phyloP scores from a whole-genome alignment of 176 grass and related monocot genomes.

The Urochloa ruziziensis region DNA sequence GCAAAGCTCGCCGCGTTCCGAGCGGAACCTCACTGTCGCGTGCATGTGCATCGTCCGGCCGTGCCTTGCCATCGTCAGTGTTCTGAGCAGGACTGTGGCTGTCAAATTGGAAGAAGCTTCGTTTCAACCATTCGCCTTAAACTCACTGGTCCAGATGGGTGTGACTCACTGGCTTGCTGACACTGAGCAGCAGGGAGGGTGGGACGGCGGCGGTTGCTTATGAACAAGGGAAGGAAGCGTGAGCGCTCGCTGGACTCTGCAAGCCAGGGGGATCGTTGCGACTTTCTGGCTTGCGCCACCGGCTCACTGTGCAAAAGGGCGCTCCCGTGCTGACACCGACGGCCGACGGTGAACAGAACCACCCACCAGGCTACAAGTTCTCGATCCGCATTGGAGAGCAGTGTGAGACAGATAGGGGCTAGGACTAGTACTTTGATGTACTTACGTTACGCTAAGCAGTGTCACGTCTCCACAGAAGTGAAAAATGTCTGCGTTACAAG shows the following conservation, averaged over 20 bases:
- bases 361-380: neutral
- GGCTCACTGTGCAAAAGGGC: neutral
- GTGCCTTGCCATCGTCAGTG: too few species aligned
- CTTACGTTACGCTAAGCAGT: too few species aligned
- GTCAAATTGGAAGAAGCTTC: neutral
- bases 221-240: slow-evolving; percentile 37
- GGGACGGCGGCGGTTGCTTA: slow-evolving; percentile 41
- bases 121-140: neutral
- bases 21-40: neutral
- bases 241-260: slow-evolving; percentile 19
- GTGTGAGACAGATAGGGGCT: too few species aligned
- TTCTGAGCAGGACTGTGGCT: neutral
- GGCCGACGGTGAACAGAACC: neutral
- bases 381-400: too few species aligned
- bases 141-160: slow-evolving; percentile 10
- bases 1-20: neutral
- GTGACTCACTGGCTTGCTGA: neutral
- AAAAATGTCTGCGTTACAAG: too few species aligned
- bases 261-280: neutral
- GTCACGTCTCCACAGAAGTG: neutral
- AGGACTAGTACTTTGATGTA: too few species aligned
- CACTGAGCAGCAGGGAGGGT: neutral
- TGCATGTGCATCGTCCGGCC: too few species aligned
- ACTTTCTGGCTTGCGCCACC: neutral
- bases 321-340: too few species aligned